Conservation (phyloP, 768 basidiomycete species). For the Pulveroboletus sp. region DNA sequence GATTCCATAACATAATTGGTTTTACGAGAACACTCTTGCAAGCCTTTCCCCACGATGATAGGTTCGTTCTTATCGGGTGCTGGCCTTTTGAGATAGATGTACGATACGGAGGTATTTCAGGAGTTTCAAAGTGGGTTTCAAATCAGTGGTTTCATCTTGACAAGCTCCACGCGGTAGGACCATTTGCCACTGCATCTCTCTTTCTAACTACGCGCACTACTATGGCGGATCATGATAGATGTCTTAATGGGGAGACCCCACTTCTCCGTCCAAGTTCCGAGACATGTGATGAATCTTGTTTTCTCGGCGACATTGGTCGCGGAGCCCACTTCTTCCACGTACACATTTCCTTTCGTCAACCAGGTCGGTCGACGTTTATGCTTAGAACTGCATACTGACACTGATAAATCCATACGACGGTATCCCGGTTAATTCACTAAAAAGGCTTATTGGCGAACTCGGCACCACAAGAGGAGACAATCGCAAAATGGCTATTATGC, state of each 20-base stretch:
- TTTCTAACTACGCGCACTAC: background rate
- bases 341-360: slow-evolving; percentile 66
- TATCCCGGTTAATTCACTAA: background rate
- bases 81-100: slow-evolving; percentile 4
- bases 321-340: slow-evolving; percentile 53
- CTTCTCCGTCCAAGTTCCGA: slow-evolving; percentile 35
- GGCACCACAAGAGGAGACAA: slow-evolving; percentile 63
- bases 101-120: too few relatives aligned
- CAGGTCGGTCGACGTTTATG: slow-evolving; percentile 35
- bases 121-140: slow-evolving; percentile 16
- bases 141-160: too few relatives aligned
- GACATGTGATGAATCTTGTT: slow-evolving; percentile 48
- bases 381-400: background rate
- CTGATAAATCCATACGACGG: too few relatives aligned
- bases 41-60: too few relatives aligned
- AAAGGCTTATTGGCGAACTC: slow-evolving; percentile 57
- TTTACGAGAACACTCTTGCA: too few relatives aligned
- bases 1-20: too few relatives aligned
- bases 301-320: slow-evolving; percentile 47
- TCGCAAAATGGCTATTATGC: slow-evolving; percentile 68
- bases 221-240: slow-evolving; percentile 39
- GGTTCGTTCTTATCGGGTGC: too few relatives aligned
- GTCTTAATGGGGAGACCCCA: slow-evolving; percentile 41
- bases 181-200: background rate
- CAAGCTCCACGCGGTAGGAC: slow-evolving; percentile 34